Base-by-base conservation (phyloP, 2,329 filamentous ascomycete species). In the Penicillium sp. region DNA sequence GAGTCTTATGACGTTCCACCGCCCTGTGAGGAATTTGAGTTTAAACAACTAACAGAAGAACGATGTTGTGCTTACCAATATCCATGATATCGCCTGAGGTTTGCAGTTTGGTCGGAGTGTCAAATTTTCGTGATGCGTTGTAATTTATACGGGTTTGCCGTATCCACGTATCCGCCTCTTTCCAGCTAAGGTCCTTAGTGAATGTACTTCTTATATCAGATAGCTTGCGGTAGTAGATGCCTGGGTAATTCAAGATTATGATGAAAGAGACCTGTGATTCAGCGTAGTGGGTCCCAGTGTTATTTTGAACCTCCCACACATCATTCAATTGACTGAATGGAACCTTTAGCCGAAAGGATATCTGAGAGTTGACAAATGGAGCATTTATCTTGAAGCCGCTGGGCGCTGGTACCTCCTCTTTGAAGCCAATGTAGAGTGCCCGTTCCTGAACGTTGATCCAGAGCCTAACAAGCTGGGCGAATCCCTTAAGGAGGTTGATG, bases 131-230 rank as follows among this genome's bases (percentile, higher is more conserved):
- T 8, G 66, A 58, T 8, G 74, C 72, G 33, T 75, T 64, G 50
- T 77, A 74, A n/a, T 81, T 76, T 23, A 89, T 80, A 56, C 84
- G 79, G 0, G 85, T 87, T 60, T 87, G 84, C 18, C 86, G 79
- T 51, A 77, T 82, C 85, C 84, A 88, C 0, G 76, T 72, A 57
- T 83, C 77, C 54, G 74, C 74, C 21, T 83, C 80, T 42, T 68
- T 76, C 85, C 85, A 88, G n/a, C 47, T 64, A 13, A 66, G 59
- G 45, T 70, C 64, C 10, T 70, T 64, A 6, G 73, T 66, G 57
- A 83, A 79, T 1, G 76, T 79, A 8, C 58, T 33, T 15, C 61
- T 57, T 21, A 67, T 59, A 36, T 73, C 63, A 36, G 64, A 60
- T 16, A 70, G 57, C 45, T 68, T 74, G 45, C 73, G 71, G 61